Conservation (phyloP, 2,329 filamentous ascomycete species). For the Fusarium robinianum region DNA sequence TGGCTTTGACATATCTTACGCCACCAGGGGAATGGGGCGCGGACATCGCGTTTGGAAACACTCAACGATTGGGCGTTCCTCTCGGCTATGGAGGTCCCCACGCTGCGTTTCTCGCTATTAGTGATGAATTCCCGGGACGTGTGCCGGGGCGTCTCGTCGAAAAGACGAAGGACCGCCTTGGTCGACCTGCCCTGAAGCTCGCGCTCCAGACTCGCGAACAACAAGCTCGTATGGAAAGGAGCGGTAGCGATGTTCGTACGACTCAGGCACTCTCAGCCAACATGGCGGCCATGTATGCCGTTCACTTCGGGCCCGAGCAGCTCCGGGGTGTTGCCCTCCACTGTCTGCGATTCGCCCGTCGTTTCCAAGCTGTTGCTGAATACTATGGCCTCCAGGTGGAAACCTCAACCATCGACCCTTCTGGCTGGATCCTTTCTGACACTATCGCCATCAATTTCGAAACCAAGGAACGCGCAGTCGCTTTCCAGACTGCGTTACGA, state of each 20-base stretch:
- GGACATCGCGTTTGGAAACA: slow-evolving; percentile 90
- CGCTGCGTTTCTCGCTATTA: slow-evolving; percentile 84
- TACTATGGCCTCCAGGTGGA: slow-evolving; percentile 55
- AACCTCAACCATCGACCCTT: no score
- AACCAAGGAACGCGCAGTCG: slow-evolving; percentile 31
- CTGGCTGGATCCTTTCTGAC: slow-evolving; percentile 73
- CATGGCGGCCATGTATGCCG: slow-evolving; percentile 91
- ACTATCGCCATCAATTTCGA: slow-evolving; percentile 67
- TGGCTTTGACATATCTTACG: slow-evolving; percentile 84
- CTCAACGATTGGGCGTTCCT: slow-evolving; percentile 89
- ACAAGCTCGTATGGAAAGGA: slow-evolving; percentile 94
- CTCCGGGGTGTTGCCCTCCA: slow-evolving; percentile 83
- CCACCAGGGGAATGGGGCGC: slow-evolving; percentile 93
- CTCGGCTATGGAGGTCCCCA: slow-evolving; percentile 92
- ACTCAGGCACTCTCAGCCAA: slow-evolving; percentile 93
- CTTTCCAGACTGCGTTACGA: slow-evolving; percentile 33
- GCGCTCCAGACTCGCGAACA: slow-evolving; percentile 93
- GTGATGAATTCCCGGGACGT: slow-evolving; percentile 88
- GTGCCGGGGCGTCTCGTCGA: slow-evolving; percentile 89
- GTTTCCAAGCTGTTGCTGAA: no score
- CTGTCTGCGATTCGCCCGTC: slow-evolving; percentile 69
- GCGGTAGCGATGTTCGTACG: slow-evolving; percentile 96
- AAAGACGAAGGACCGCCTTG: slow-evolving; percentile 85
- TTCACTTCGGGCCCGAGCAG: slow-evolving; percentile 88
- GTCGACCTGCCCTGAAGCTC: slow-evolving; percentile 61